A percentile compares a stretch with the other conserved stretches of the same genome.
Conservation (phyloP, 2,329 filamentous ascomycete species). For the Zymoseptoria pseudotritici region DNA sequence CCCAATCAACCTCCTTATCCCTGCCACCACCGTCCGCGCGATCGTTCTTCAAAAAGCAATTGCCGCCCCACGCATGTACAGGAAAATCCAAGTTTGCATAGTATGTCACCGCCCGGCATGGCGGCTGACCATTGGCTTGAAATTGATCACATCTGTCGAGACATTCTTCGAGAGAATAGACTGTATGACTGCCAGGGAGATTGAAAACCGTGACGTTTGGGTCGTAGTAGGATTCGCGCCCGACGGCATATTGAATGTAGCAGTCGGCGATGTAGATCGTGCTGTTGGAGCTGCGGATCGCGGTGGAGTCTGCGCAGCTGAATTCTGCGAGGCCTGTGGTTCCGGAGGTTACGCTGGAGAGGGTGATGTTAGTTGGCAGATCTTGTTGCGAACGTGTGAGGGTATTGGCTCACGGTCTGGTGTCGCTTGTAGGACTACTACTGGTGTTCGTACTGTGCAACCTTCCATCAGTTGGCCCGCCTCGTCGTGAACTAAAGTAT, state of each 20-base stretch:
- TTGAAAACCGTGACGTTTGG: conserved; percentile 8
- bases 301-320: conserved; percentile 7
- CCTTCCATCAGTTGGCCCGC: neutral
- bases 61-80: conserved; percentile 8
- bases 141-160: conserved; percentile 8
- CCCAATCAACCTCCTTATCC: conserved; percentile 8
- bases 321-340: conserved; percentile 11
- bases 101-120: conserved; percentile 10
- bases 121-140: conserved; percentile 3
- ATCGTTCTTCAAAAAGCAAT: conserved; percentile 16
- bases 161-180: conserved; percentile 8
- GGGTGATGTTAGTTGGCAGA: neutral
- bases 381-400: too few relatives aligned
- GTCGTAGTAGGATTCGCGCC: conserved; percentile 8
- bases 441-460: neutral
- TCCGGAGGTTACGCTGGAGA: conserved; percentile 7
- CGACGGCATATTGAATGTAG: conserved; percentile 6
- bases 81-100: conserved; percentile 9
- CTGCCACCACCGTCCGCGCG: neutral
- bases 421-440: neutral
- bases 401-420: neutral
- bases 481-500: too few relatives aligned
- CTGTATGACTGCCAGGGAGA: conserved; percentile 6
- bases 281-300: conserved; percentile 1
- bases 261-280: conserved; percentile 8